Evolutionary conservation across 2,329 filamentous ascomycete species (phyloP).

Genomic region (Nemania bipapillata): DNA sequence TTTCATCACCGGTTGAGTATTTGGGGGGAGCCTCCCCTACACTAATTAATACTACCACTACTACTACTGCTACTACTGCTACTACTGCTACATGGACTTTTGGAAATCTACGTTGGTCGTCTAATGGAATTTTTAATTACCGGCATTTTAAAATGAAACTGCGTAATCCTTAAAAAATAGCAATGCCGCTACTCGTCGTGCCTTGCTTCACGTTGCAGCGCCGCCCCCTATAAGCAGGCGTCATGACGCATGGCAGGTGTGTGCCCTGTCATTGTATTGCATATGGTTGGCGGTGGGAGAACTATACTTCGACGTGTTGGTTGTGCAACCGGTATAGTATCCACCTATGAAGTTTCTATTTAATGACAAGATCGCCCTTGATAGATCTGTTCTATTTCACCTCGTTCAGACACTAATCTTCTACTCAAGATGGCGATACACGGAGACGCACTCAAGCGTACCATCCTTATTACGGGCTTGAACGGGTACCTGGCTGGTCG

Average conservation of each 20-base stretch:
- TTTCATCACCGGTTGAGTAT: slow-evolving; percentile 23
- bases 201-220: slow-evolving; percentile 1
- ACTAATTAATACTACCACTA: too few species aligned
- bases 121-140: not conserved
- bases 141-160: not conserved
- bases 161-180: not conserved
- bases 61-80: too few species aligned
- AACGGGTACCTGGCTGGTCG: slow-evolving; percentile 49
- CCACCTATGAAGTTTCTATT: slow-evolving; percentile 11
- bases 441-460: slow-evolving; percentile 16
- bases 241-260: not conserved
- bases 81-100: slow-evolving; percentile 11
- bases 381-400: slow-evolving; percentile 6
- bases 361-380: slow-evolving; percentile 12
- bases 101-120: not conserved
- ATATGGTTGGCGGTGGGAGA: not conserved
- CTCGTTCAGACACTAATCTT: not conserved
- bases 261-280: not conserved
- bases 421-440: slow-evolving; percentile 14
- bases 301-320: not conserved
- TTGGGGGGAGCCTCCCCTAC: not conserved
- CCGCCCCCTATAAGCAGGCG: not conserved
- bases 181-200: not conserved
- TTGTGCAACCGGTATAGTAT: slow-evolving; percentile 19
- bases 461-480: slow-evolving; percentile 48